Evolutionary conservation across 2,329 filamentous ascomycete genomes (phyloP).

Genomic region (Exophiala spinifera): DNA sequence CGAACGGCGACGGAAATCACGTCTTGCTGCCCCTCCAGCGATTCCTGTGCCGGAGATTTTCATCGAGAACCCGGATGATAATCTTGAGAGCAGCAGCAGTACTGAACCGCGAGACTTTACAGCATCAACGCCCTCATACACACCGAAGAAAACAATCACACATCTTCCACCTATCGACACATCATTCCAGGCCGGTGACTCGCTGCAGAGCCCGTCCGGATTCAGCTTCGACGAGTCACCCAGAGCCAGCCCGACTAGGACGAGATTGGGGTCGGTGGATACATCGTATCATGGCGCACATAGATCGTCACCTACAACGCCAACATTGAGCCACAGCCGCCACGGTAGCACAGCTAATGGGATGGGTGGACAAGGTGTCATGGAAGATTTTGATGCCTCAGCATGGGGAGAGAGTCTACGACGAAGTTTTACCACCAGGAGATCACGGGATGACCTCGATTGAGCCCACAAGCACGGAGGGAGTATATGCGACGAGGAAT

Average conservation of each 20-base stretch:
- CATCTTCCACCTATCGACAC: constrained; percentile 28
- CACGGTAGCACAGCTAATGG: constrained; percentile 65
- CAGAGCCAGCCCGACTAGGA: constrained; percentile 23
- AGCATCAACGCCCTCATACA: constrained; percentile 19
- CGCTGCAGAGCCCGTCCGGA: constrained; percentile 25
- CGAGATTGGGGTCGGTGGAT: constrained; percentile 29
- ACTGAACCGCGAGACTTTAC: constrained; percentile 29
- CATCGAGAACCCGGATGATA: constrained; percentile 70
- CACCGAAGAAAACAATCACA: constrained; percentile 16
- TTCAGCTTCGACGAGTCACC: constrained; percentile 26
- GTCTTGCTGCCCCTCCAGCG: constrained; percentile 74
- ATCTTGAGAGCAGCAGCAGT: constrained; percentile 20
- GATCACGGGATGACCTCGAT: constrained; percentile 29
- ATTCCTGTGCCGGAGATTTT: constrained; percentile 86
- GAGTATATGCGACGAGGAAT: not conserved
- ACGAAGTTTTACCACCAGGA: constrained; percentile 72
- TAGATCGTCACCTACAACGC: constrained; percentile 33
- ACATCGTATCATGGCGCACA: constrained; percentile 35
- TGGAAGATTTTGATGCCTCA: constrained; percentile 82
- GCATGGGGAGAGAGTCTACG: constrained; percentile 92
- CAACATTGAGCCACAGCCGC: constrained; percentile 46
- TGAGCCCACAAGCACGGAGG: too few relatives aligned
- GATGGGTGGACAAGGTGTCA: constrained; percentile 64
- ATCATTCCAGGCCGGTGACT: constrained; percentile 24
- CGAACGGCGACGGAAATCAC: constrained; percentile 68